Evolutionary conservation across 257 asterid genomes (phyloP), one percentile per base, ranked within the genome.

Genomic region (Nicotiana tabacum): DNA sequence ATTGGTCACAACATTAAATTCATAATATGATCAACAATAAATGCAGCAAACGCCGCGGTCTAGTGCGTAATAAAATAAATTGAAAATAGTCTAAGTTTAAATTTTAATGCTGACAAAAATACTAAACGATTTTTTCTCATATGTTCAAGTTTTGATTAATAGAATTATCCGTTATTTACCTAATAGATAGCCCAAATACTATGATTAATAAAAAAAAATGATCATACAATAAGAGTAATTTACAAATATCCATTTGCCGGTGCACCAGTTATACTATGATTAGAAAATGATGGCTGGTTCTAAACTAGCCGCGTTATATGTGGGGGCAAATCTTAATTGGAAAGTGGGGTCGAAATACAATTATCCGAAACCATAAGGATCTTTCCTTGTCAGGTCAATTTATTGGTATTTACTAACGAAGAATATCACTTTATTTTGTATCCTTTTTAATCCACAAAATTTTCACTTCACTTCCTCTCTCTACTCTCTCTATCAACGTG

Each of bases 391-490:
- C 69, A 62, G 39, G 72, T 24, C 83, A 62, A 79, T 61, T 48
- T 60, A 29, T 29, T 61, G 0, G 74, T 79, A 79, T 61, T 79
- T 79, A 79, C 72, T 27, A 29, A 8, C 13, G 43, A 61, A 62
- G 69, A 7, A 79, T 24, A n/a, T 32, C 27, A 39, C 7, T 48
- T 13, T 65, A 9, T 64, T 81, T 81, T 64, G 7, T 48, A 13
- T 79, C 9, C 29, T 60, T 24, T 37, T 39, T 60, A 51, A 76
- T 76, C 80, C 76, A 48, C 65, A 43, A 29, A 48, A 5, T 57
- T 56, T 81, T 81, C 46, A 46, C 77, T 80, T 80, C 66, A 65
- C 76, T 64, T 81, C 16, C 72, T 64, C 83, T 80, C 60, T 80
- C 77, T 80, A 13, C 68, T 66, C 77, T 65, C 62, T 27, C 6